Base-by-base conservation (phyloP, 495 filamentous ascomycete genomes). In the Hypoxylon lenormandii region DNA sequence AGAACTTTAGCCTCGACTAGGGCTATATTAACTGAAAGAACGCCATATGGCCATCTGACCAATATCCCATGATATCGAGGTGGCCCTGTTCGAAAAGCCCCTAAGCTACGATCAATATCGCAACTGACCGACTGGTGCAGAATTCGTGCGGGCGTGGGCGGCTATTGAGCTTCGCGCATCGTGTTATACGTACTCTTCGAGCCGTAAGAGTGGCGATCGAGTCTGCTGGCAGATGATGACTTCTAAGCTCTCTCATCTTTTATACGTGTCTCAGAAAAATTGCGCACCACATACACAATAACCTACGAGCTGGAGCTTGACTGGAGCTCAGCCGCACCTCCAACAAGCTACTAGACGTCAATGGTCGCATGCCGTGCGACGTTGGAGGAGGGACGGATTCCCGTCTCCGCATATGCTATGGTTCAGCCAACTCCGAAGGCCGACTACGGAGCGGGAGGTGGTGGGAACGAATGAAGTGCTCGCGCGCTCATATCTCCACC, bases 351-450 rank as follows among this genome's bases (percentile, higher is more conserved):
- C 66, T 40, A 13, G 38, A 57, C 13, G n/a, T 12, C 45, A 43
- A 70, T 70, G 49, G 43, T 64, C 16, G 28, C 28, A 70, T 66
- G 67, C 57, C 50, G 60, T 70, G 60, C 50, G 23, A 70, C 60
- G 45, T 52, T 54, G 49, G 43, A n/a, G n/a, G n/a, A n/a, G 42
- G 49, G 30, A 54, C 28, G 36, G 46, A 33, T 26, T 37, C 47
- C 45, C 45, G 28, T 50, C 56, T 61, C 54, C 61, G 56, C 50
- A 21, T 18, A 42, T 8, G 37, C 38, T 28, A 43, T 26, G 60
- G 52, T 58, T 21, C n/a, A 53, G 30, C 51, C 26, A 56, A 61
- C 36, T 51, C 37, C 50, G 65, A 52, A 57, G 45, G 28, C 38
- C 42, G 21, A 16, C 48, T 46, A 47, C 65, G 52, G 45, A 68